Evolutionary conservation across 352 stramenopile species (phyloP).

Genomic region (Phytophthora ramorum): DNA sequence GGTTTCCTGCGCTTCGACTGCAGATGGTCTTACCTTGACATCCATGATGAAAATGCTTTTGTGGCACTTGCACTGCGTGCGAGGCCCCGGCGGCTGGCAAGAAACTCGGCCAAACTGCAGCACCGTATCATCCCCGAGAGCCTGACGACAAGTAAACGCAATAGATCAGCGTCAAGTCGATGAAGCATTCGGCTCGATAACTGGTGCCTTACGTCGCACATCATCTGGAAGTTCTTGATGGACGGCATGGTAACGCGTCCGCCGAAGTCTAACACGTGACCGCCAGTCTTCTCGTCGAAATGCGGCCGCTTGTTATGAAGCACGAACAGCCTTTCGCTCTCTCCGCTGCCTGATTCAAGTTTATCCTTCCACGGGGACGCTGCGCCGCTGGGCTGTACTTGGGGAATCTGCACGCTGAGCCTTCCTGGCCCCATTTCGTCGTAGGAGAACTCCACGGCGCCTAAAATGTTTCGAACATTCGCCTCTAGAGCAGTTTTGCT

Average conservation of each 20-base stretch:
- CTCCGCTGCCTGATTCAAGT: neutral
- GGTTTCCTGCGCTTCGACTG: neutral
- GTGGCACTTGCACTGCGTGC: conserved; percentile 65
- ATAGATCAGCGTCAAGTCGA: neutral
- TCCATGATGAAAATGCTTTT: conserved; percentile 96
- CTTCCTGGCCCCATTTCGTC: conserved; percentile 72
- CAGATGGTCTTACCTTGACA: conserved; percentile 57
- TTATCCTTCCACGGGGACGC: conserved; percentile 43
- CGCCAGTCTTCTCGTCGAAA: conserved; percentile 55
- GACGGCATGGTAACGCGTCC: conserved; percentile 74
- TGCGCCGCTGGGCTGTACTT: conserved; percentile 37
- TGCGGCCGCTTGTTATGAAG: conserved; percentile 92
- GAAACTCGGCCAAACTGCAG: conserved; percentile 75
- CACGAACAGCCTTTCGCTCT: conserved; percentile 43
- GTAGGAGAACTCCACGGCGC: conserved; percentile 65
- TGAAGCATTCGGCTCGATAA: conserved; percentile 28
- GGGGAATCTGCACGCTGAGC: conserved; percentile 52
- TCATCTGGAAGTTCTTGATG: conserved; percentile 80
- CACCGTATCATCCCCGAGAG: conserved; percentile 45
- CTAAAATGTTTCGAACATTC: conserved; percentile 57
- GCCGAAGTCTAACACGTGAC: conserved; percentile 72
- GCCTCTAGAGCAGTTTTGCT: conserved; percentile 49
- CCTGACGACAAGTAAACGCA: conserved; percentile 20
- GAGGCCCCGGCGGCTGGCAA: conserved; percentile 57
- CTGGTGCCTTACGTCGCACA: conserved; percentile 46